Evolutionary conservation across 768 basidiomycete species (phyloP).

Genomic region (Lactarius psammicola): DNA sequence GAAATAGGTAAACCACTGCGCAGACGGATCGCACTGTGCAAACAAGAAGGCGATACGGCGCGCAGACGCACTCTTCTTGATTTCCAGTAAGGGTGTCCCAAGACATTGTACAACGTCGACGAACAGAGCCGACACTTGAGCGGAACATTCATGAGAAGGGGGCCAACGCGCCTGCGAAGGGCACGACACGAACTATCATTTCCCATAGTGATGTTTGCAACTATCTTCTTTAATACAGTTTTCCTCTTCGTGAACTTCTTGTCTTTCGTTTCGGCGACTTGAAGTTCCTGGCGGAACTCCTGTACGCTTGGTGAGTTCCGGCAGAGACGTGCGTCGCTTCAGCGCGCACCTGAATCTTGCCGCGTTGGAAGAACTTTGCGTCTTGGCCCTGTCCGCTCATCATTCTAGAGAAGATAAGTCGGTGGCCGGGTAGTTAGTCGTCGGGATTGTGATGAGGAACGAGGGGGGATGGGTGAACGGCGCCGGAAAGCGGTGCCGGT

Average conservation of each 20-base stretch:
- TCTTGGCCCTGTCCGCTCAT: slow-evolving; percentile 66
- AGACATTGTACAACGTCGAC: slow-evolving; percentile 95
- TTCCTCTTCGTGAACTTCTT: slow-evolving; percentile 94
- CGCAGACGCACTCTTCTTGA: slow-evolving; percentile 90
- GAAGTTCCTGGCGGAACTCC: slow-evolving; percentile 90
- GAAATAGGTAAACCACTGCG: slow-evolving; percentile 95
- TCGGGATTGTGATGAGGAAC: background rate
- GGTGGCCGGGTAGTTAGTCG: background rate
- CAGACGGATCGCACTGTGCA: background rate
- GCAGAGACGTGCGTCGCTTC: slow-evolving; percentile 11
- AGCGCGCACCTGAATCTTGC: slow-evolving; percentile 80
- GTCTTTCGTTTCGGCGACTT: slow-evolving; percentile 91
- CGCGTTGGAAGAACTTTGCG: slow-evolving; percentile 88
- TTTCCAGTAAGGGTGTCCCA: slow-evolving; percentile 92
- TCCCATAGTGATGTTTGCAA: slow-evolving; percentile 99
- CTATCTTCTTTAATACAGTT: slow-evolving; percentile 93
- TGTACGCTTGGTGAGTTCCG: slow-evolving; percentile 35
- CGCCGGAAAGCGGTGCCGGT: background rate
- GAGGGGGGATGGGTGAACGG: background rate
- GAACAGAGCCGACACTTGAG: slow-evolving; percentile 87
- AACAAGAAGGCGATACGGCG: slow-evolving; percentile 1
- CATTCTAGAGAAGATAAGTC: slow-evolving; percentile 9
- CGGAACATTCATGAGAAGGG: slow-evolving; percentile 29
- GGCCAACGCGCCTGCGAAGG: slow-evolving; percentile 21
- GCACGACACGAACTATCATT: slow-evolving; percentile 80